phyloP scores from a whole-genome alignment of 1,284 basidiomycete genomes.

The Mycena sp. region DNA sequence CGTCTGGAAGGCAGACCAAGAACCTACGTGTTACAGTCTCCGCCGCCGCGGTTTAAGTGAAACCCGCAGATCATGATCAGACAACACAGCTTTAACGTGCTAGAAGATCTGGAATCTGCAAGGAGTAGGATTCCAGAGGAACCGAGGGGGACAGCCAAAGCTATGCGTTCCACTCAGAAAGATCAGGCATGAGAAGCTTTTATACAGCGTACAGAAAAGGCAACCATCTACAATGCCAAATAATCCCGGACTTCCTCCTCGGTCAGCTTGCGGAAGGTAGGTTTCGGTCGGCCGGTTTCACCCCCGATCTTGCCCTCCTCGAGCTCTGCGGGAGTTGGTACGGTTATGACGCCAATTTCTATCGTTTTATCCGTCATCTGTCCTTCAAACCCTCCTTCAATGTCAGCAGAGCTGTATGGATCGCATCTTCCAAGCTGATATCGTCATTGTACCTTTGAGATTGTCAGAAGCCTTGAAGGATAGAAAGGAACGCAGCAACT shows the following conservation, averaged over 20 bases:
- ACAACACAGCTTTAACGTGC: conserved; percentile 17
- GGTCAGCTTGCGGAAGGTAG: conserved; percentile 92
- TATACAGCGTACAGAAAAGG: conserved; percentile 24
- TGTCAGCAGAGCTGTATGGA: conserved; percentile 98
- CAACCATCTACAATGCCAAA: conserved; percentile 70
- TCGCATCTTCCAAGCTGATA: conserved; percentile 98
- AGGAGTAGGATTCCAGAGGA: conserved; percentile 8
- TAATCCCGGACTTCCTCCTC: conserved; percentile 97
- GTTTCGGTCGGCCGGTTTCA: conserved; percentile 78
- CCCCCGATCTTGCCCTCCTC: conserved; percentile 78
- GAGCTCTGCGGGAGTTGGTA: conserved; percentile 82
- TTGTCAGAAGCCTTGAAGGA: conserved; percentile 15
- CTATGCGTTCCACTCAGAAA: conserved; percentile 29
- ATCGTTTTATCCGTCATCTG: conserved; percentile 99
- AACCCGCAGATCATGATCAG: conserved; percentile 7
- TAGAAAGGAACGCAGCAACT: conserved; percentile 40
- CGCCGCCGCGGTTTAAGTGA: background rate
- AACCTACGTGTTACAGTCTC: conserved; percentile 18
- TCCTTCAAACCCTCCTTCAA: conserved; percentile 98
- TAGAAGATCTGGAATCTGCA: conserved; percentile 14
- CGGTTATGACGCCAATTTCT: conserved; percentile 96
- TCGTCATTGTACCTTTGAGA: conserved; percentile 94
- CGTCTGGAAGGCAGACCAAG: conserved; percentile 1
- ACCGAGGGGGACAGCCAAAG: conserved; percentile 9
- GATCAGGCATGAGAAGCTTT: conserved; percentile 25